Evolutionary conservation across 768 basidiomycete species (phyloP), one percentile per base, ranked within the genome.

Genomic region (Pisolithus marmoratus): DNA sequence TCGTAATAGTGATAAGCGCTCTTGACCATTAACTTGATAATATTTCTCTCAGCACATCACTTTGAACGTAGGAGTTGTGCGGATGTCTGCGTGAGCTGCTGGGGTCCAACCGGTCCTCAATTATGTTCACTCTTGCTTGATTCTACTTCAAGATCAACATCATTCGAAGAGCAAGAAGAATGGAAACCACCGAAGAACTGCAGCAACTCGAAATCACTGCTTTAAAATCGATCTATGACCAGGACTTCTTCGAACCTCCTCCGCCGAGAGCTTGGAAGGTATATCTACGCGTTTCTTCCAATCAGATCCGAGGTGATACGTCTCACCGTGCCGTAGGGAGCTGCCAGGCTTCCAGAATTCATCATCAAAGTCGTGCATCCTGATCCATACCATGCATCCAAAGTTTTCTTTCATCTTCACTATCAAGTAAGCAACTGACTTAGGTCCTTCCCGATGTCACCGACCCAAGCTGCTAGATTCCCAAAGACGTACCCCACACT

Each of bases 191-290:
- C 53, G 82, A 84, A 72, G 85, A 88, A 73, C 74, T 77, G 63
- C 79, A 79, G 65, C 74, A 75, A 54, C 69, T 73, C 58, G 90
- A 93, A 75, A 85, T 92, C 55, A 85, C 84, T 46, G 87, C 83
- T 27, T 74, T 92, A 55, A 80, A 81, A 65, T 84, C 88, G 54
- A 93, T 92, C 54, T 92, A 87, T 70, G 84, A 76, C 58, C 79
- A 85, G 55, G 83, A 91, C 61, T 91, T 89, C 61, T 75, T 82
- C 23, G 79, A 86, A 60, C 78, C 77, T 50, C 84, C 84, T 20
- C 83, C 87, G 15, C 84, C 85, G 29, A 89, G 81, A 62, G 90
- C 80, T 47, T 93, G 90, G 90, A 91, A 90, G 78, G 89, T 87
- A 53, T 49, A 5, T 15, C 8, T 8, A 29, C 20, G 70, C 65